Evolutionary conservation across 1,139 yeast genomes (phyloP), one percentile per base, ranked within the genome.

Genomic region (Lodderomyces theae): DNA sequence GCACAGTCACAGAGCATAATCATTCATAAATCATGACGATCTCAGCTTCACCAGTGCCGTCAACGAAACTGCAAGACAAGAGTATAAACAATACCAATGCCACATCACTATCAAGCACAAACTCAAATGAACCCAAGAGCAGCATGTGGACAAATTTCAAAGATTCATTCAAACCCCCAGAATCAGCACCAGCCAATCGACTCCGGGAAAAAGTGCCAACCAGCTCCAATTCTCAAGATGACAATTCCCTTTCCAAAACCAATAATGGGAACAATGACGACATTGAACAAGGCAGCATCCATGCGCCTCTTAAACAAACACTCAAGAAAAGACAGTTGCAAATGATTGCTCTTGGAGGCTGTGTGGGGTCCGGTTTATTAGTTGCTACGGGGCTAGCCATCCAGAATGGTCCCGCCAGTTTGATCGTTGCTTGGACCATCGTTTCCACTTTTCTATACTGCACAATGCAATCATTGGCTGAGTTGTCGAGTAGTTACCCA

Each of bases 381-480:
- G 66, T 66, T 30, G 71, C 67, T 3, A 56, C 63, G 1, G 74
- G 74, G 1, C 50, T 60, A 18, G 72, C 74, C 7, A 58, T 70
- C 35, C 49, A 52, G 16, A 72, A 72, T 5, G 74, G 74, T 4
- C 73, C 75, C 1, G 74, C 64, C 6, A 56, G 64, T 19, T 50
- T 69, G 16, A 51, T 70, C 30, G 58, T 69, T 22, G 74, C 70
- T 1, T 70, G 73, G 72, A 64, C 65, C n/a, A 49, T 69, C 17
- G 74, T 69, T 4, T 63, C 72, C 2, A 50, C 64, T 2, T 69
- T 69, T 44, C 58, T 88, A 52, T 82, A 79, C 62, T 73, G 82
- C 53, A 80, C 84, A 10, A 80, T 83, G 67, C 84, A 80, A 51
- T 76, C 84, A 34, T 64, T 83, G 43, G 86, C 87, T 40, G 90